Percentiles rank a stretch among this genome's conserved stretches.
Evolutionary conservation across 179 eudicot genomes (phyloP).

Genomic region (Silene noctiflora): DNA sequence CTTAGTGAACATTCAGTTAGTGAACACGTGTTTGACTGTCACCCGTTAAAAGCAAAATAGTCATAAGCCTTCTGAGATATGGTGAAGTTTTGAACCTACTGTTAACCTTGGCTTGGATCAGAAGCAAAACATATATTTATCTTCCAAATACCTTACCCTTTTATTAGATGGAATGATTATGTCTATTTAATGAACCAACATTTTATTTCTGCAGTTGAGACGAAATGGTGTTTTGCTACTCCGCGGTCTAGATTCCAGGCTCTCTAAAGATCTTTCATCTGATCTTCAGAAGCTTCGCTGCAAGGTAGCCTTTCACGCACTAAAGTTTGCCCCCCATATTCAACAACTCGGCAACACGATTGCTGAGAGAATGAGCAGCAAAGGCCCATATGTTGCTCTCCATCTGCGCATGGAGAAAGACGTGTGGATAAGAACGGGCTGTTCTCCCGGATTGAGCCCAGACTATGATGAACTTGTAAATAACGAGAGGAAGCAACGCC

Average conservation of each 20-base stretch:
- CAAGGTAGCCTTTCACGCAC: slow-evolving; percentile 97
- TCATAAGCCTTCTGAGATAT: background rate
- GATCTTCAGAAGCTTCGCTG: slow-evolving; percentile 97
- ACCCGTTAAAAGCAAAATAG: background rate
- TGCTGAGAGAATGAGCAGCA: slow-evolving; percentile 76
- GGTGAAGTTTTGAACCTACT: too few species aligned
- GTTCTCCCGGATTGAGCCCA: slow-evolving; percentile 72
- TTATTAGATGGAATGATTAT: background rate
- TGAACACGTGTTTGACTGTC: background rate
- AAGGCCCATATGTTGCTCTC: slow-evolving; percentile 86
- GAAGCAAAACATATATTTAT: background rate
- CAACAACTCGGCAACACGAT: slow-evolving; percentile 67
- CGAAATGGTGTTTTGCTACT: slow-evolving; percentile 69
- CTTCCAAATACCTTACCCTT: background rate
- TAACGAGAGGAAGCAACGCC: slow-evolving; percentile 61
- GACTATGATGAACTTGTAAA: slow-evolving; percentile 65
- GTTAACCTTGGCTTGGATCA: too few species aligned
- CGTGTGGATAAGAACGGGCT: slow-evolving; percentile 98
- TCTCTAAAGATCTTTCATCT: slow-evolving; percentile 81
- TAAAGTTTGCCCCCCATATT: slow-evolving; percentile 75
- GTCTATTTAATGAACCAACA: background rate
- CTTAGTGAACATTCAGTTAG: background rate
- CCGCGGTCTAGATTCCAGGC: slow-evolving; percentile 83
- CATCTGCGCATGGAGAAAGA: slow-evolving; percentile 92
- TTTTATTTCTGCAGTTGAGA: slow-evolving; percentile 54